These are phyloP conservation scores for Sporothrix dimorphospora DNA, from an alignment of 2,329 filamentous ascomycete genomes.

Conservation along the genomic window DNA sequence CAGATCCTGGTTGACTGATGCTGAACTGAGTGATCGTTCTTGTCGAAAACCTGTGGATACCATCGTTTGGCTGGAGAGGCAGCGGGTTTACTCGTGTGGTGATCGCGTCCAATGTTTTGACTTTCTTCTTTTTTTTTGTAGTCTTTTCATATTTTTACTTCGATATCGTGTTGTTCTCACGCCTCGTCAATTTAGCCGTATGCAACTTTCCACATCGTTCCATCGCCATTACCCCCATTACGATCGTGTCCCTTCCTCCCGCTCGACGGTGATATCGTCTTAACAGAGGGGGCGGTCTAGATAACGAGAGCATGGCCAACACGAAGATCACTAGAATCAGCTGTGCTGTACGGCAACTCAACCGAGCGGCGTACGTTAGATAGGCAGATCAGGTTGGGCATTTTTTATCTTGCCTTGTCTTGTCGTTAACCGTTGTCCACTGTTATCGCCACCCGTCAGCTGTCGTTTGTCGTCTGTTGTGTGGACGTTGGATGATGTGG, in stretches of 20 bases:
- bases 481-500: not conserved
- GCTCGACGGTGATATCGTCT: not conserved
- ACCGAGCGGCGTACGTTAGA: not conserved
- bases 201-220: not conserved
- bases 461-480: constrained; percentile 2
- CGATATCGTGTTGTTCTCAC: not conserved
- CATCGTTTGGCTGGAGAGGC: not conserved
- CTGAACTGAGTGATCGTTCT: not conserved
- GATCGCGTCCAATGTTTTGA: not conserved
- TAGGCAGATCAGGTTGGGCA: too few relatives aligned
- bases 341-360: not conserved
- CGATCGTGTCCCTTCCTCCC: not conserved
- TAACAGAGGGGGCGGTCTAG: not conserved
- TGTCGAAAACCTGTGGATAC: not conserved
- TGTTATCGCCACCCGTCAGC: not conserved
- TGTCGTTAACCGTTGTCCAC: too few relatives aligned
- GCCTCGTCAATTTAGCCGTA: not conserved
- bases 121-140: not conserved
- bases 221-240: not conserved
- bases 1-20: not conserved
- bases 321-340: not conserved
- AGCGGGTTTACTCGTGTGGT: not conserved
- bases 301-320: constrained; percentile 15
- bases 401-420: not conserved
- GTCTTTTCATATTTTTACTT: too few relatives aligned